These are phyloP conservation scores for Aureobasidium leucospermi DNA, from an alignment of 2,329 filamentous ascomycete genomes.

Conservation along the genomic window DNA sequence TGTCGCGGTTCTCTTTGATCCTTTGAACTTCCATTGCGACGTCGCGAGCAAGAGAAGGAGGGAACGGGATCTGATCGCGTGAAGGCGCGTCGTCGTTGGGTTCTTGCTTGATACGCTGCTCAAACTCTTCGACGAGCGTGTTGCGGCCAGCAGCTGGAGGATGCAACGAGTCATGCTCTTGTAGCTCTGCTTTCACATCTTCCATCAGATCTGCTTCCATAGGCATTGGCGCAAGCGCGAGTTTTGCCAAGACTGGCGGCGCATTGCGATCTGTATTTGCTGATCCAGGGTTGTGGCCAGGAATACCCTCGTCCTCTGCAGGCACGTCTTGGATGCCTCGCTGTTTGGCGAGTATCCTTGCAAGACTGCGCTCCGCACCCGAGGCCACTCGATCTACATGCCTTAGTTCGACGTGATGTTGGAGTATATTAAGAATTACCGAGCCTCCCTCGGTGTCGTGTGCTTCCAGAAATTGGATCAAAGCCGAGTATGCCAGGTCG, in stretches of 20 bases:
- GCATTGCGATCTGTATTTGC: constrained; percentile 53
- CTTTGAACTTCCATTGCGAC: constrained; percentile 92
- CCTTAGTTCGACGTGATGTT: constrained; percentile 51
- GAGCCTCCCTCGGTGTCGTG: constrained; percentile 74
- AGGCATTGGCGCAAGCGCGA: constrained; percentile 74
- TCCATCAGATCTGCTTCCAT: constrained; percentile 76
- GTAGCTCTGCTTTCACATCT: constrained; percentile 79
- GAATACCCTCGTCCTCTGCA: constrained; percentile 61
- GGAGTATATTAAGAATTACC: constrained; percentile 68
- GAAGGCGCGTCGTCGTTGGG: constrained; percentile 72
- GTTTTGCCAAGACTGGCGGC: constrained; percentile 49
- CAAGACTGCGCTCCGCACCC: constrained; percentile 52
- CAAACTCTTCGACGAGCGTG: constrained; percentile 80
- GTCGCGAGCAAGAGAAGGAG: constrained; percentile 79
- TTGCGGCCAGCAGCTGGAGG: constrained; percentile 63
- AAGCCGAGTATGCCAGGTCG: constrained; percentile 69
- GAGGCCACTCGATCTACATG: constrained; percentile 50
- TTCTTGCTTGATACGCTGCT: constrained; percentile 80
- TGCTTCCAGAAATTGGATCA: constrained; percentile 85
- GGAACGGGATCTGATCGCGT: constrained; percentile 73
- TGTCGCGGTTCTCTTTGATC: constrained; percentile 84
- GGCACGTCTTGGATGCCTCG: constrained; percentile 50
- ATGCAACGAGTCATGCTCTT: constrained; percentile 73
- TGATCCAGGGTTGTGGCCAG: constrained; percentile 58
- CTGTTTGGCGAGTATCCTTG: constrained; percentile 50